phyloP scores from a whole-genome alignment of 345 rosid genomes.

The Cardiospermum halicacabum region DNA sequence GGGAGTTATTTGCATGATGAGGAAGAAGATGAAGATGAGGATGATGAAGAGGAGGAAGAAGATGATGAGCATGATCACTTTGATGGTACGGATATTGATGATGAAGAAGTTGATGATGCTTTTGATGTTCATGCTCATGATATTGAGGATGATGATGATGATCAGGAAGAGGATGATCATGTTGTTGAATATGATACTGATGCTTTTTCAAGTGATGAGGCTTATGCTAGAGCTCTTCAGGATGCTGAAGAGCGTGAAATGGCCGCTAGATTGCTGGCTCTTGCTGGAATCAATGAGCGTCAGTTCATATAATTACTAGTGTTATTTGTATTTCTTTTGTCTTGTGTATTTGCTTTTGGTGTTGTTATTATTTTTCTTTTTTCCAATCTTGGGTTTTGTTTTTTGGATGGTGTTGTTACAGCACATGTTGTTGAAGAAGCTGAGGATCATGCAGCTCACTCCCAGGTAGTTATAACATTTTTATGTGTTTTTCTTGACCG shows the following conservation, averaged over 20 bases:
- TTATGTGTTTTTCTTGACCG: constrained; percentile 1
- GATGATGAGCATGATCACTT: constrained; percentile 24
- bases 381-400: not conserved
- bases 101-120: constrained; percentile 36
- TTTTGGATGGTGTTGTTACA: constrained; percentile 29
- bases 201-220: constrained; percentile 72
- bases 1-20: constrained; percentile 58
- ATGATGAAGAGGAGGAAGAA: constrained; percentile 40
- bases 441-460: constrained; percentile 47
- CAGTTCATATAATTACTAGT: constrained; percentile 15
- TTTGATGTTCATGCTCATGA: constrained; percentile 59
- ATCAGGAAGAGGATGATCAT: constrained; percentile 25
- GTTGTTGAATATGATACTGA: constrained; percentile 44
- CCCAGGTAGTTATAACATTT: constrained; percentile 72
- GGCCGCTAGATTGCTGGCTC: constrained; percentile 75
- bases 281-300: constrained; percentile 62
- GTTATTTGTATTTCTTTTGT: too few relatives aligned
- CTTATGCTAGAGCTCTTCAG: constrained; percentile 88
- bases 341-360: too few relatives aligned
- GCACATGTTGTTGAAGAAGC: constrained; percentile 41
- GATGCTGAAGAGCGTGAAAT: constrained; percentile 89
- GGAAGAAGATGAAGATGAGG: constrained; percentile 55
- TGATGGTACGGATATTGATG: constrained; percentile 16
- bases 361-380: too few relatives aligned
- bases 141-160: constrained; percentile 47